These are phyloP conservation scores for Petasospora rhodanensis DNA, from an alignment of 1,139 yeast species.

Conservation along the genomic window DNA sequence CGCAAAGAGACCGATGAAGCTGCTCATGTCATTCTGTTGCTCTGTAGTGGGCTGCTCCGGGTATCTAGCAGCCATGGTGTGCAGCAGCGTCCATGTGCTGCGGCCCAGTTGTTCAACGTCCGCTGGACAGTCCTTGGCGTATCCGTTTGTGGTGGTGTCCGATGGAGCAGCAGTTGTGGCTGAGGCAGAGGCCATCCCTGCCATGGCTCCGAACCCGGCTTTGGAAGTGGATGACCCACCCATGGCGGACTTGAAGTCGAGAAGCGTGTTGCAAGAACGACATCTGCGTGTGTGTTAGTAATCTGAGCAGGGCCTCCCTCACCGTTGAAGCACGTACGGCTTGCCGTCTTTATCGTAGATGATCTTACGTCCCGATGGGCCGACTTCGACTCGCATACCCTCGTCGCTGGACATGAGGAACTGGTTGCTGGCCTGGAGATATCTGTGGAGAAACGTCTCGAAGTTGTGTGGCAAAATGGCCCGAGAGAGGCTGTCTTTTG, in stretches of 20 bases:
- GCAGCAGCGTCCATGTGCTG: conserved; percentile 90
- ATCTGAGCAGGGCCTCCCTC: background rate
- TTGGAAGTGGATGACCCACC: conserved; percentile 33
- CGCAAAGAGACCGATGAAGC: conserved; percentile 68
- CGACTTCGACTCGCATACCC: no score
- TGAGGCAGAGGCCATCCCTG: conserved; percentile 17
- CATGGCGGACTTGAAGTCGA: conserved; percentile 58
- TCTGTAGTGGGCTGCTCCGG: conserved; percentile 61
- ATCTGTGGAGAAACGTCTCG: no score
- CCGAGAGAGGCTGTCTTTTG: no score
- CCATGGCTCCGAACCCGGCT: conserved; percentile 3
- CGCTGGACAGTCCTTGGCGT: conserved; percentile 67
- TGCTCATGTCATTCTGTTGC: conserved; percentile 68
- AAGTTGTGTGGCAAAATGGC: no score
- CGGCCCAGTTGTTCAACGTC: conserved; percentile 80
- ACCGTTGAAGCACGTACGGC: conserved; percentile 66
- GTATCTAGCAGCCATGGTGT: conserved; percentile 84
- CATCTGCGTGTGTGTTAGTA: conserved; percentile 42
- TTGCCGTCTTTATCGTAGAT: conserved; percentile 84
- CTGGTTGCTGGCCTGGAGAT: no score
- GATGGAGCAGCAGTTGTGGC: conserved; percentile 19
- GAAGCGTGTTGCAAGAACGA: conserved; percentile 74
- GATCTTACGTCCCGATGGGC: conserved; percentile 63
- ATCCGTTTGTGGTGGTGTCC: conserved; percentile 17
- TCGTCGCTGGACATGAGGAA: no score